These are phyloP conservation scores for Fusarium sp. DNA, from an alignment of 2,329 filamentous ascomycete genomes.

Conservation along the genomic window DNA sequence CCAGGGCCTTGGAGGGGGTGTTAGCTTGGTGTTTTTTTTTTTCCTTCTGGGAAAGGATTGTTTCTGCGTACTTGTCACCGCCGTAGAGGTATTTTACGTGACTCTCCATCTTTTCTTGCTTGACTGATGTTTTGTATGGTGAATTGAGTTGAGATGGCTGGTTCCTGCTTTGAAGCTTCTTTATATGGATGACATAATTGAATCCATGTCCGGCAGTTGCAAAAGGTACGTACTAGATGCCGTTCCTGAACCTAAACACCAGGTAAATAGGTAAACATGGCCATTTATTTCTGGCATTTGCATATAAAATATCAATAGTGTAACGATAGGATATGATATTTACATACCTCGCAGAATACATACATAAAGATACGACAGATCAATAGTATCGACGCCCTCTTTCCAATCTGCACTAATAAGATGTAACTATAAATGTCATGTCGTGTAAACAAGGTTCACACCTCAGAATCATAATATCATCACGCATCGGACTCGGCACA, in stretches of 20 bases:
- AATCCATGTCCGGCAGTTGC: conserved; percentile 24
- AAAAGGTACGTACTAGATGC: conserved; percentile 12
- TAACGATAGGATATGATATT: background rate
- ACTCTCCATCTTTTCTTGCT: conserved; percentile 24
- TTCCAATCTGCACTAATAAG: conserved; percentile 2
- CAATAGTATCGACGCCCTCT: background rate
- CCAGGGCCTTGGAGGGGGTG: conserved; percentile 63
- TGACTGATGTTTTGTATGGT: background rate
- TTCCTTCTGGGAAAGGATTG: background rate
- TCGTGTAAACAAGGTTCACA: conserved; percentile 34
- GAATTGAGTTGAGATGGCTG: background rate
- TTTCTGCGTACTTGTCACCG: conserved; percentile 49
- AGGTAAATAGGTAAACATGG: background rate
- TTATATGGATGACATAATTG: conserved; percentile 28
- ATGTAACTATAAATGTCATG: too few species aligned
- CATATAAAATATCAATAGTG: background rate
- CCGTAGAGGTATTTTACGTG: conserved; percentile 54
- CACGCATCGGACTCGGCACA: conserved; percentile 4
- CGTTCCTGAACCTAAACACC: background rate
- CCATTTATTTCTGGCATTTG: too few species aligned
- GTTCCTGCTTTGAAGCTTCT: conserved; percentile 1
- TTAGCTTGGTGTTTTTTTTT: conserved; percentile 16
- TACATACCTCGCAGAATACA: background rate
- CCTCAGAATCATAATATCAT: conserved; percentile 26
- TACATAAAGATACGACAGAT: background rate